Percentiles rank a stretch among this genome's conserved stretches.
phyloP scores from a whole-genome alignment of 345 rosid species.

The Eucalyptus virginea region DNA sequence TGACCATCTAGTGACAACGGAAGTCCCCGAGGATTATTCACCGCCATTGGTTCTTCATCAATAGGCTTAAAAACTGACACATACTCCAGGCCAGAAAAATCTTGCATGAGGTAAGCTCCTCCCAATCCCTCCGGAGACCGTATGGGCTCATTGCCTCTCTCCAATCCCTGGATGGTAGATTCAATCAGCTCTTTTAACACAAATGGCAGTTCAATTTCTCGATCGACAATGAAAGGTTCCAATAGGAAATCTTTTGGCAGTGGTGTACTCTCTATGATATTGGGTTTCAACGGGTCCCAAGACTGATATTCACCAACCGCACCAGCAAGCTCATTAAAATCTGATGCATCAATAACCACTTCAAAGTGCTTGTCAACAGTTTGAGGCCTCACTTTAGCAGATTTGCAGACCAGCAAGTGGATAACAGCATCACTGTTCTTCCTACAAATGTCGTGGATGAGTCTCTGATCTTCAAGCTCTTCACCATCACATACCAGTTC shows the following conservation, averaged over 20 bases:
- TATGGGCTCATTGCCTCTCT: conserved; percentile 51
- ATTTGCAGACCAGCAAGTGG: conserved; percentile 44
- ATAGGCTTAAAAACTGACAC: conserved; percentile 75
- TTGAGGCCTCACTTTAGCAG: conserved; percentile 44
- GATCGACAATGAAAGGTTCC: conserved; percentile 46
- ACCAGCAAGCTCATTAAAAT: conserved; percentile 4
- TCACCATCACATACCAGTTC: conserved; percentile 60
- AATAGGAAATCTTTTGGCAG: conserved; percentile 19
- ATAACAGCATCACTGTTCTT: conserved; percentile 38
- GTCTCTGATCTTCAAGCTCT: conserved; percentile 77
- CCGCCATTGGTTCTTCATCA: conserved; percentile 90
- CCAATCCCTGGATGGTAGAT: conserved; percentile 55
- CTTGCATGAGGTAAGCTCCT: conserved; percentile 85
- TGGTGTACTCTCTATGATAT: conserved; percentile 2
- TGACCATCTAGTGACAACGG: conserved; percentile 57
- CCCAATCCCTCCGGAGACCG: conserved; percentile 74
- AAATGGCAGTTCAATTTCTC: conserved; percentile 20
- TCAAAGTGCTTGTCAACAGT: conserved; percentile 44
- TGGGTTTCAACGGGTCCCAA: background rate
- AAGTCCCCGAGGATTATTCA: conserved; percentile 61
- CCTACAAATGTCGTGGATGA: conserved; percentile 41
- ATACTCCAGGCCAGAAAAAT: conserved; percentile 43
- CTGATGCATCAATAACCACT: conserved; percentile 29
- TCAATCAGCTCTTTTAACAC: conserved; percentile 40
- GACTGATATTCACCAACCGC: conserved; percentile 2